Evolutionary conservation across 2,329 filamentous ascomycete species (phyloP).

Genomic region (Endoconidiophora polonica): DNA sequence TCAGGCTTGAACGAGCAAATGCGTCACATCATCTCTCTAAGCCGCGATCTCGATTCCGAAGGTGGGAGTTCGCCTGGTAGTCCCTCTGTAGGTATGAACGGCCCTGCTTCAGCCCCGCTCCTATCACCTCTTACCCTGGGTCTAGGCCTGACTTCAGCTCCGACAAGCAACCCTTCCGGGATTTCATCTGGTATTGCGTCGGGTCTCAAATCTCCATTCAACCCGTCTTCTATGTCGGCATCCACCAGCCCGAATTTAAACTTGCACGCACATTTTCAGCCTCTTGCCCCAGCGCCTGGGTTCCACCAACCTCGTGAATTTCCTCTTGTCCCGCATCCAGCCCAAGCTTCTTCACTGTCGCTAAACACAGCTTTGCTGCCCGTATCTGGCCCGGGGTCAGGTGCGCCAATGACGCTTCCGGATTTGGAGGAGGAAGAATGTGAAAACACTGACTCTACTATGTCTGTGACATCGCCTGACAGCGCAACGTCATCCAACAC

Average conservation of each 20-base stretch:
- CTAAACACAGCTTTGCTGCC: constrained; percentile 19
- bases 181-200: neutral
- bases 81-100: neutral
- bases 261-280: neutral
- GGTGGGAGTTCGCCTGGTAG: neutral
- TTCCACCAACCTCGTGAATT: constrained; percentile 3
- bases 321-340: neutral
- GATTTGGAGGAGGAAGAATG: constrained; percentile 2
- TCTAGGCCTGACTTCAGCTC: neutral
- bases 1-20: constrained; percentile 8
- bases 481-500: too few species aligned
- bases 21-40: neutral
- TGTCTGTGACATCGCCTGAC: too few species aligned
- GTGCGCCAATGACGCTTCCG: constrained; percentile 13
- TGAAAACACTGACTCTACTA: too few species aligned
- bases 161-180: neutral
- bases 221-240: neutral
- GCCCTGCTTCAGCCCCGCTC: neutral
- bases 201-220: neutral
- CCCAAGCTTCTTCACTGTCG: neutral
- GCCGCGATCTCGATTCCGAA: neutral
- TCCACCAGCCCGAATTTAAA: neutral
- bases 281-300: neutral
- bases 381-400: constrained; percentile 16
- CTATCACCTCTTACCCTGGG: neutral